Conservation (phyloP, 164 flowering plant species). For the Tetracentron sinense region DNA sequence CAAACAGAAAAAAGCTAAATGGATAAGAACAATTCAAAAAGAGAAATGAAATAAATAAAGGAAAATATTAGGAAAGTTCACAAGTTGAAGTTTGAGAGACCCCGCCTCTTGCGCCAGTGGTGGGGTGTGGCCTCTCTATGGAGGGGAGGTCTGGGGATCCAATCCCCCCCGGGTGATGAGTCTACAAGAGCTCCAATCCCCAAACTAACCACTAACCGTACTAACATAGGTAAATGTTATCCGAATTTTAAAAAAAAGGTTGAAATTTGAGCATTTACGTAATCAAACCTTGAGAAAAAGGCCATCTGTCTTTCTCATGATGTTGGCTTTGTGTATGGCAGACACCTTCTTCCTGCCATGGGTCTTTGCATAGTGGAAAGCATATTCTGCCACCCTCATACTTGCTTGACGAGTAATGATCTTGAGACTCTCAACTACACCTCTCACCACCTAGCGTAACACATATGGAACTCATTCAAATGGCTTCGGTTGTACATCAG, state of each 20-base stretch:
- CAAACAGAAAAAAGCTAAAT: conserved; percentile 15
- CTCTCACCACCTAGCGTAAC: conserved; percentile 79
- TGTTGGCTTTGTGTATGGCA: conserved; percentile 98
- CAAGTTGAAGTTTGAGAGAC: conserved; percentile 1
- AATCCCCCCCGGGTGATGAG: too few species aligned
- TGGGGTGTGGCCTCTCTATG: too few species aligned
- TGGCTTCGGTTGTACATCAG: background rate
- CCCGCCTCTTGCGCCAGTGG: too few species aligned
- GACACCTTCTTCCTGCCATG: conserved; percentile 86
- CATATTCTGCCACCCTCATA: conserved; percentile 94
- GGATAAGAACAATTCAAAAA: background rate
- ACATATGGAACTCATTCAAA: conserved; percentile 4
- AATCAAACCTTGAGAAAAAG: conserved; percentile 79
- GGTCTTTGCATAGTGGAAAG: conserved; percentile 88
- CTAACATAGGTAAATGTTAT: too few species aligned
- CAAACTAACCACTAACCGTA: too few species aligned
- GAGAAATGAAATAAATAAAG: background rate
- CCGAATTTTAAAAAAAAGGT: too few species aligned
- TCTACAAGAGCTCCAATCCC: too few species aligned
- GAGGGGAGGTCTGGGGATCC: too few species aligned
- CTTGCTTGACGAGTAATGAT: conserved; percentile 95
- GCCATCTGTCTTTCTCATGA: conserved; percentile 98
- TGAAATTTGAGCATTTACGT: too few species aligned
- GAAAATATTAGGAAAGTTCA: background rate
- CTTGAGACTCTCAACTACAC: conserved; percentile 97